A percentile compares a stretch with the other conserved stretches of the same genome.
Evolutionary conservation across 1,284 basidiomycete genomes (phyloP).

Genomic region (Ustilago trichophora): DNA sequence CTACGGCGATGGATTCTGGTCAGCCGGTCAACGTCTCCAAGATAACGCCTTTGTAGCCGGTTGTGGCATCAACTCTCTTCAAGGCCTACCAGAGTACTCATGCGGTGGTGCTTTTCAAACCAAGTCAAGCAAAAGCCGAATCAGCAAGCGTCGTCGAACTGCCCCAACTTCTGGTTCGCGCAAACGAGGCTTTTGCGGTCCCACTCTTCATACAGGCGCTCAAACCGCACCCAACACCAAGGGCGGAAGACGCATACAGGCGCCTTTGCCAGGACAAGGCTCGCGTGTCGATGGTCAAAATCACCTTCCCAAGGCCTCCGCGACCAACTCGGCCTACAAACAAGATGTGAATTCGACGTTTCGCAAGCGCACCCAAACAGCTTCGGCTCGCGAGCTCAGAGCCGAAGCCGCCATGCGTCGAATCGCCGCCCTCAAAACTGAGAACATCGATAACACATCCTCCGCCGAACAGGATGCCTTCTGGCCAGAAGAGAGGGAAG

Average conservation of each 20-base stretch:
- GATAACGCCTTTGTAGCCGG: conserved; percentile 43
- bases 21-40: conserved; percentile 42
- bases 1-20: conserved; percentile 59
- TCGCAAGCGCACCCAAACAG: conserved; percentile 43
- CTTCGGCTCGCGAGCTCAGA: conserved; percentile 34
- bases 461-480: neutral
- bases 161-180: conserved; percentile 3
- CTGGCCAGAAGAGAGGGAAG: conserved; percentile 4
- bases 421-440: conserved; percentile 10
- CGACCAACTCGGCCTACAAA: conserved; percentile 32
- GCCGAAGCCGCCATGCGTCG: conserved; percentile 44
- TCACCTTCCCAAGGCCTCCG: conserved; percentile 40
- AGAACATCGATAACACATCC: conserved; percentile 1
- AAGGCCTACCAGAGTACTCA: conserved; percentile 48
- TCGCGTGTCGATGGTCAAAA: conserved; percentile 50
- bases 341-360: conserved; percentile 56
- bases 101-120: conserved; percentile 51
- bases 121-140: conserved; percentile 22
- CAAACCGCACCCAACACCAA: conserved; percentile 52
- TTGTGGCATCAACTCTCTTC: conserved; percentile 26
- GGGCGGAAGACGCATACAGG: conserved; percentile 26
- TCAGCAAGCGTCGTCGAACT: conserved; percentile 18
- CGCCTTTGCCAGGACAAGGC: conserved; percentile 34
- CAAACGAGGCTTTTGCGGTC: conserved; percentile 38
- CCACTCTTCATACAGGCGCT: conserved; percentile 53